Base-by-base conservation (phyloP, 2,329 filamentous ascomycete genomes). In the Alternaria arborescens region DNA sequence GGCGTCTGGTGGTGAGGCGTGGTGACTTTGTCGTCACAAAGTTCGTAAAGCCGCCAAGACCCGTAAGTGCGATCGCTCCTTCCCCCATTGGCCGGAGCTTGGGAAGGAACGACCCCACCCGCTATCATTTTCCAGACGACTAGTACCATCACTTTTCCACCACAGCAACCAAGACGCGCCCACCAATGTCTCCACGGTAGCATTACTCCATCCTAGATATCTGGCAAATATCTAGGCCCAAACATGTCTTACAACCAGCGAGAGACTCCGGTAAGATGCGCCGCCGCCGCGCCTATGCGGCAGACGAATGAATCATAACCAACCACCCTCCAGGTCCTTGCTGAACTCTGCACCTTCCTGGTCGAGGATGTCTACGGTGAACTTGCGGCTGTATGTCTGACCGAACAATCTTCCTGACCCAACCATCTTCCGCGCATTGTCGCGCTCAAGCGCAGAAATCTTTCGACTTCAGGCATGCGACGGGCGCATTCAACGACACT, bases 281-380 rank as follows among this genome's bases (percentile, higher is more conserved):
- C 32, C 52, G 36, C 52, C 55, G 36, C 36, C 36, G 36, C 36
- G 34, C 34, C 34, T 14, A 51, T 53, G 59, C 53, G 52, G 52
- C 34, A 50, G 58, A 41, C 30, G 24, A n/a, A 77, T 78, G 78
- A 71, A 69, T 65, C 63, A 67, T 59, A 61, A 62, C 65, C 85
- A 88, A 76, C 68, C 51, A 34, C 46, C 4, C 46, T 58, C 86
- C 91, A 94, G 92, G 84, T 88, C 81, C 82, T 91, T 69, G 88
- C 91, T 74, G 92, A 97, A 87, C 91, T 98, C 76, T 97, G 93
- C 84, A 87, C 90, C 82, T 88, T 97, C 77, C 86, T 97, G 65
- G 90, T 98, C 66, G 89, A 93, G 76, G 93, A 97, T 77, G 86
- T 92, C 61, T 94, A 95, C 79, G 95, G 95, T 76, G 92, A 97